Base-by-base conservation (phyloP, 371 early-diverging fungal species). In the Mucor irregularis region DNA sequence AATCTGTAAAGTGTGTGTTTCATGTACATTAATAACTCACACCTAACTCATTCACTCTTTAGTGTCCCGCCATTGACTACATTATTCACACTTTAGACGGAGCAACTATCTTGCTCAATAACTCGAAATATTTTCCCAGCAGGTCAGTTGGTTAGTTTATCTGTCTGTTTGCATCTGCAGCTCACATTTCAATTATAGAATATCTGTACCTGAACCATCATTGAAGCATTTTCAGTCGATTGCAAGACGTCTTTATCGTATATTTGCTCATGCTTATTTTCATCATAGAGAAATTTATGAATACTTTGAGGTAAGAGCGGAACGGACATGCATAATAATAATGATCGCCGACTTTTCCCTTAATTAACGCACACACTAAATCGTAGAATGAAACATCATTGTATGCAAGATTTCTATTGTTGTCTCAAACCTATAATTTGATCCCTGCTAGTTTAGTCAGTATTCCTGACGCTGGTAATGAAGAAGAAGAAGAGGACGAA, bases 51-150 rank as follows among this genome's bases (percentile, higher is more conserved):
- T n/a, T n/a, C n/a, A n/a, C 7, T 44, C 22, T 21, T 6, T 58
- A 94, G 91, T 95, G 95, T 62, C 85, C 88, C 29, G 98, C 98
- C 1, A 90, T 96, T 38, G 94, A 94, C 58, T 97, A 97, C 64
- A 84, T 89, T 30, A 87, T 93, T 19, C 98, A 97, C 69, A 94
- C 96, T 0, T 68, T 96, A 53, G 95, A 97, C 66, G 88, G 90
- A 14, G 91, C 96, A 1, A 88, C 89, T 7, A 82, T 87, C 13
- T 66, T 92, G 25, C 69, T 97, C 14, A 91, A 91, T 68, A 90
- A 83, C 56, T 73, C 81, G 24, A 90, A 84, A 61, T 86, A 80
- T 50, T 93, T 94, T 68, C 91, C 91, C 2, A 82, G 87, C 76
- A 76, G 87, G 84, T 82, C 19, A 38, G 42, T 42, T 6, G 9